Evolutionary conservation across 352 stramenopile species (phyloP).

Genomic region (Halophytophthora batemanensis): DNA sequence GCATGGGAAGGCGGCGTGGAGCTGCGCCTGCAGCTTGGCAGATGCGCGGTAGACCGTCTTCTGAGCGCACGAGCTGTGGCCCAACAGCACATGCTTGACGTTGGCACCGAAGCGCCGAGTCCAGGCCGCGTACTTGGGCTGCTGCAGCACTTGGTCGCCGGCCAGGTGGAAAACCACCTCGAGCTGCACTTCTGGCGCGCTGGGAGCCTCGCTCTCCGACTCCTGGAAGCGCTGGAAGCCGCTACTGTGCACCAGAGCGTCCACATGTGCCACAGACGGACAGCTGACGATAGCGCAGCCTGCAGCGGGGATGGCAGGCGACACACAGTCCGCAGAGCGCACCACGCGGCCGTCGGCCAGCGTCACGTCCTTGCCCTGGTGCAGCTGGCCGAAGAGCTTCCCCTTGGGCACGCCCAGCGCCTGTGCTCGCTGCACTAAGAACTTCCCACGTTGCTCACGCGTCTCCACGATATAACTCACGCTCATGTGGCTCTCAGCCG

Average conservation of each 20-base stretch:
- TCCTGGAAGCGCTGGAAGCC: conserved; percentile 47
- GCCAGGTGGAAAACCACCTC: conserved; percentile 66
- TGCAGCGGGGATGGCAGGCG: conserved; percentile 49
- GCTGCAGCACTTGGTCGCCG: conserved; percentile 34
- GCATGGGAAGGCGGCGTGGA: conserved; percentile 61
- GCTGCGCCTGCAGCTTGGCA: conserved; percentile 62
- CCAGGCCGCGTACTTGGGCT: conserved; percentile 66
- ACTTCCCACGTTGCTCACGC: conserved; percentile 68
- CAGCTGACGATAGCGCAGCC: conserved; percentile 59
- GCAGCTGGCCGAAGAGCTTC: conserved; percentile 71
- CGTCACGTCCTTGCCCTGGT: conserved; percentile 77
- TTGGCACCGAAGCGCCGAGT: conserved; percentile 46
- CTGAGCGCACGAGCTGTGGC: conserved; percentile 39
- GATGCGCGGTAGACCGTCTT: conserved; percentile 78
- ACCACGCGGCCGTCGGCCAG: conserved; percentile 62
- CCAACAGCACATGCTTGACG: conserved; percentile 60
- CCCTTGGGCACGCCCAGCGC: conserved; percentile 74
- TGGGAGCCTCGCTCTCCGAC: conserved; percentile 5
- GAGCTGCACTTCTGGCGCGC: conserved; percentile 38
- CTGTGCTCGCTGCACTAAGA: conserved; percentile 67
- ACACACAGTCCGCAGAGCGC: conserved; percentile 64
- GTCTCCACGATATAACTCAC: conserved; percentile 80
- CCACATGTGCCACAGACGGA: conserved; percentile 57
- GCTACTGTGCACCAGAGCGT: conserved; percentile 38
- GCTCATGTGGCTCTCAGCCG: conserved; percentile 28